Percentiles rank a stretch among this genome's conserved stretches.
Evolutionary conservation across 2,329 filamentous ascomycete species (phyloP).

Genomic region (Ophiocordyceps camponoti-floridani): DNA sequence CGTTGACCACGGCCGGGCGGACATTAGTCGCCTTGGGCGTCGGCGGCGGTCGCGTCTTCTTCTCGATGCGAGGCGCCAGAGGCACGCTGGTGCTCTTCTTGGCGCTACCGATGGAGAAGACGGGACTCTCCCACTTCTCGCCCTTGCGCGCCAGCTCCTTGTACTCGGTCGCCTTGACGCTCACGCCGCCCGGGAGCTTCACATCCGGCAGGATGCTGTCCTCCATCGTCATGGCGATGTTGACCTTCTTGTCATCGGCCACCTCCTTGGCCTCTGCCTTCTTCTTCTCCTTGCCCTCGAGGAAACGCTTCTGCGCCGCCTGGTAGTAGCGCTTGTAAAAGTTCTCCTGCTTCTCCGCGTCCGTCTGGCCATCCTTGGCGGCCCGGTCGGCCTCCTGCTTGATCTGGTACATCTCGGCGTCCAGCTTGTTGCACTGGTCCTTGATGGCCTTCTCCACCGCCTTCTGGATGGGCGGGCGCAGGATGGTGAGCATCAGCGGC

Average conservation of each 20-base stretch:
- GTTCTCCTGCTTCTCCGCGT: constrained; percentile 60
- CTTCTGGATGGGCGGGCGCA: constrained; percentile 74
- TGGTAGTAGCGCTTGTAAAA: constrained; percentile 73
- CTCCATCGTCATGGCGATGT: constrained; percentile 42
- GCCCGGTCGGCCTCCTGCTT: constrained; percentile 70
- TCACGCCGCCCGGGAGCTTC: constrained; percentile 64
- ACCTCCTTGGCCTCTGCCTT: constrained; percentile 29
- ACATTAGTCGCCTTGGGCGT: not conserved
- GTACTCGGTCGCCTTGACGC: constrained; percentile 86
- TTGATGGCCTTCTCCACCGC: constrained; percentile 78
- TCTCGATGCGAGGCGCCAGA: constrained; percentile 28
- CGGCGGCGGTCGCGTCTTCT: constrained; percentile 19
- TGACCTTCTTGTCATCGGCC: constrained; percentile 48
- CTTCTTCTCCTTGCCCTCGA: constrained; percentile 58
- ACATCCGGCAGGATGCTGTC: constrained; percentile 83
- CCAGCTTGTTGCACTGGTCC: constrained; percentile 60
- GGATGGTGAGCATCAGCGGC: constrained; percentile 65
- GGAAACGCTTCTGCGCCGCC: constrained; percentile 55
- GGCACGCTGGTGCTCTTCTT: constrained; percentile 57
- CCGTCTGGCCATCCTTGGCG: constrained; percentile 31
- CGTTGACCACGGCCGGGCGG: not conserved
- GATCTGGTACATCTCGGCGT: constrained; percentile 55
- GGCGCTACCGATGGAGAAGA: constrained; percentile 76
- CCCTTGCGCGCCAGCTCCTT: constrained; percentile 74
- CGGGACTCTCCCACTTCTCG: constrained; percentile 83